Percentiles rank a stretch among this genome's conserved stretches.
These are phyloP conservation scores for Celoporthe dispersa DNA, from an alignment of 2,329 filamentous ascomycete genomes.

Conservation along the genomic window DNA sequence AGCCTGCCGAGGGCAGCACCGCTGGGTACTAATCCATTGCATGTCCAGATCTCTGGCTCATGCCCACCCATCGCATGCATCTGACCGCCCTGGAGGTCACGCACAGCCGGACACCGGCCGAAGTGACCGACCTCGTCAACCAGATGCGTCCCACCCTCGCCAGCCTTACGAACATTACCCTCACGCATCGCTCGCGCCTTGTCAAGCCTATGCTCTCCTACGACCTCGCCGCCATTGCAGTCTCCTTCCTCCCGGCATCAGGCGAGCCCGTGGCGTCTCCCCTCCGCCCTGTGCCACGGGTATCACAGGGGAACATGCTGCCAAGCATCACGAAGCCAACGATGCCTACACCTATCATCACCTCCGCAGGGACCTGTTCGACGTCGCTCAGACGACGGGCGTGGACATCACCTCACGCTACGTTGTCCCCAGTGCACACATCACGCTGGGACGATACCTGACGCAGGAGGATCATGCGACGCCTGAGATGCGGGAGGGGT, in stretches of 20 bases:
- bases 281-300: conserved; percentile 40
- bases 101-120: conserved; percentile 73
- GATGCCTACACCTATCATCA: conserved; percentile 89
- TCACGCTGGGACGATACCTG: conserved; percentile 85
- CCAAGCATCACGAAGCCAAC: conserved; percentile 39
- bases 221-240: conserved; percentile 81
- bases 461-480: conserved; percentile 66
- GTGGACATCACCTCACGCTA: conserved; percentile 79
- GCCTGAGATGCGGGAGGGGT: conserved; percentile 60
- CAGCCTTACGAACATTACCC: conserved; percentile 68
- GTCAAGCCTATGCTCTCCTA: conserved; percentile 84
- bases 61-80: conserved; percentile 79
- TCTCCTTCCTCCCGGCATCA: conserved; percentile 83
- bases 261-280: conserved; percentile 57
- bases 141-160: conserved; percentile 60
- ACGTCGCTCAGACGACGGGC: conserved; percentile 62
- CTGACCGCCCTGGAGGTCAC: conserved; percentile 84
- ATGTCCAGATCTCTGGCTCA: conserved; percentile 73
- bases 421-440: conserved; percentile 85
- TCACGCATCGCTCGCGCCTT: conserved; percentile 70
- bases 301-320: conserved; percentile 24
- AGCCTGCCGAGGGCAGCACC: neutral
- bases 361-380: conserved; percentile 78
- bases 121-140: conserved; percentile 68
- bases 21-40: neutral